Base-by-base conservation (phyloP, 805 yeast genomes). In the Metschnikowia henanensis region DNA sequence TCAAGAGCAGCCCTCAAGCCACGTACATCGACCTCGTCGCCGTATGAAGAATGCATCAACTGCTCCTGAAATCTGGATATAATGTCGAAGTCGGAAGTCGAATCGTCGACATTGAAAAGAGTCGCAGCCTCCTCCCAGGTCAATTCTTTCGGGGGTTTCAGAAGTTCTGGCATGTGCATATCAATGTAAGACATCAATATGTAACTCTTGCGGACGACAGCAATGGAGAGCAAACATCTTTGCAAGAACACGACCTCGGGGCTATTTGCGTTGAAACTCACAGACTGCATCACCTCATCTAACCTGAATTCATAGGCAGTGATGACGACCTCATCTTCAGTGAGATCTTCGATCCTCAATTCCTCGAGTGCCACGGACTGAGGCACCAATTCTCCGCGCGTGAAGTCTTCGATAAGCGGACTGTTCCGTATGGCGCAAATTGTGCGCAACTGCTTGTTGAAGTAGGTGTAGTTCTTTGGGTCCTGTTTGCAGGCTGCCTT, bases 231-330 rank as follows among this genome's bases (percentile, higher is more conserved):
- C 34, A 87, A 63, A 0, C 90, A 81, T 45, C 83, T 72, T 36
- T 79, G 75, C 34, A 70, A 57, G 41, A 70, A 63, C 37, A 57
- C 46, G 25, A 77, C 50, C 30, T 64, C 68, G 39, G 75, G 57
- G 41, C 73, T 70, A 31, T 56, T 54, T 7, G 54, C 43, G 28
- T 60, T 53, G 41, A 64, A 61, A 17, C 64, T 62, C 39, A 59
- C 61, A 1, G 60, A 39, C 37, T 62, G 65, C 43, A 66, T 46
- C 2, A 66, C 55, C 44, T 87, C 95, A 32, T 77, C 77, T 2
- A 74, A 56, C 46, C 81, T 81, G 33, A 84, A 71, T 45, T 84
- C 82, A 56, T 79, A 86, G 0, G 95, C 91, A 1, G 95, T 84
- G 22, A 81, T 72, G 3, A 88, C 77, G 34, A 86, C 80, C 49